Conservation (phyloP, 768 basidiomycete species). For the Pleurotus pulmonarius region DNA sequence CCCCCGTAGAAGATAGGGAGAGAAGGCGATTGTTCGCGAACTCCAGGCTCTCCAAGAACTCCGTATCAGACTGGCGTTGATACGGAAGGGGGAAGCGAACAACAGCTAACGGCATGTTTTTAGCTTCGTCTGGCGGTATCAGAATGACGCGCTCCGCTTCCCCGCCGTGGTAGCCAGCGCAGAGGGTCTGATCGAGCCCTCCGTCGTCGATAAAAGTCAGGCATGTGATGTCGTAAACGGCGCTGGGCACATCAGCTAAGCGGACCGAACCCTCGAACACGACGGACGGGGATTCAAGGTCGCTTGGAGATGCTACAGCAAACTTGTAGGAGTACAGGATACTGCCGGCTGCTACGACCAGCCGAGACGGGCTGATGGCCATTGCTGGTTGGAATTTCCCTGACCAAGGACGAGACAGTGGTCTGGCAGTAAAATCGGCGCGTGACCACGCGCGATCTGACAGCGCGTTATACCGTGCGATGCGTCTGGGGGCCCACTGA, state of each 20-base stretch:
- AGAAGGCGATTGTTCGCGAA: slow-evolving; percentile 41
- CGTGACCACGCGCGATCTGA: slow-evolving; percentile 52
- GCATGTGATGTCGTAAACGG: slow-evolving; percentile 49
- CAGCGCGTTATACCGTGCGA: slow-evolving; percentile 48
- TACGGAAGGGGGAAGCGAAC: slow-evolving; percentile 16
- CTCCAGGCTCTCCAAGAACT: slow-evolving; percentile 55
- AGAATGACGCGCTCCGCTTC: slow-evolving; percentile 42
- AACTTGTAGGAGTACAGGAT: slow-evolving; percentile 57
- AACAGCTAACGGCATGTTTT: slow-evolving; percentile 6
- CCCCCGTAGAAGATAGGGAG: slow-evolving; percentile 56
- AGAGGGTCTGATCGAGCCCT: slow-evolving; percentile 39
- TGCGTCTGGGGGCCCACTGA: slow-evolving; percentile 39
- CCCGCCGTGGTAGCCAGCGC: slow-evolving; percentile 61
- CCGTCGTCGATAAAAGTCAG: slow-evolving; percentile 45
- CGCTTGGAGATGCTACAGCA: slow-evolving; percentile 15
- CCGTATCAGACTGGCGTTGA: slow-evolving; percentile 27
- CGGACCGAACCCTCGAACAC: slow-evolving; percentile 41
- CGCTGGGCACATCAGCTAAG: slow-evolving; percentile 29
- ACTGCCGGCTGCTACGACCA: slow-evolving; percentile 60
- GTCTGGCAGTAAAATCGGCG: slow-evolving; percentile 55
- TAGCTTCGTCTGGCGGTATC: slow-evolving; percentile 11
- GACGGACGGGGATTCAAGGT: slow-evolving; percentile 37
- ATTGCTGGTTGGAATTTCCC: slow-evolving; percentile 54
- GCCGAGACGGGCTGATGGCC: slow-evolving; percentile 48
- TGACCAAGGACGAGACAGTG: slow-evolving; percentile 57